Conservation (phyloP, 1,284 basidiomycete species). For the Moniliophthora roreri region DNA sequence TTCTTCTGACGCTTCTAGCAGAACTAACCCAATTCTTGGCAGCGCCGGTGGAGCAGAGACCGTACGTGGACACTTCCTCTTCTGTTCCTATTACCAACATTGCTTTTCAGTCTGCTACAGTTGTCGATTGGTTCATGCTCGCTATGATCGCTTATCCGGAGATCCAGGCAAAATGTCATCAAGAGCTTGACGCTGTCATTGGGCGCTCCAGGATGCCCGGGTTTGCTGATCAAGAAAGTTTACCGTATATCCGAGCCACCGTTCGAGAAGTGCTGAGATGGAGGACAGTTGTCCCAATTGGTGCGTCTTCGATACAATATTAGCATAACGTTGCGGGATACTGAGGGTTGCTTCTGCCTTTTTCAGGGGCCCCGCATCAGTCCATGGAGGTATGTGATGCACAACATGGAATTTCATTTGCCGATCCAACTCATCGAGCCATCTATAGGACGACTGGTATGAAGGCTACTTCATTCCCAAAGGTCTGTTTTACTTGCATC, state of each 20-base stretch:
- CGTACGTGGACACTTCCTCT: background rate
- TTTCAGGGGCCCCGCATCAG: conserved; percentile 1
- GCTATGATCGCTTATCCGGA: conserved; percentile 28
- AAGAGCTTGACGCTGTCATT: conserved; percentile 28
- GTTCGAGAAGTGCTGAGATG: conserved; percentile 18
- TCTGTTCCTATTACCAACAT: background rate
- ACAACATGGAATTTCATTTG: background rate
- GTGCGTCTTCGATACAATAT: conserved; percentile 4
- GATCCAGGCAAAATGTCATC: conserved; percentile 26
- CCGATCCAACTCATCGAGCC: too few relatives aligned
- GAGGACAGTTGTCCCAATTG: conserved; percentile 16
- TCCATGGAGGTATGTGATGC: background rate
- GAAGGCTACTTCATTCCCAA: conserved; percentile 27
- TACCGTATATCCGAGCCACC: conserved; percentile 28
- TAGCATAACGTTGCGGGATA: background rate
- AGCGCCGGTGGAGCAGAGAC: conserved; percentile 14
- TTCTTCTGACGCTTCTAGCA: background rate
- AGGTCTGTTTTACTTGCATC: background rate
- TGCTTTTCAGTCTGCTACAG: conserved; percentile 13
- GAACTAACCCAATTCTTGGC: background rate
- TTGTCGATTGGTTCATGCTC: conserved; percentile 16
- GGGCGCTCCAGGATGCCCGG: conserved; percentile 27
- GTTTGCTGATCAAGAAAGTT: conserved; percentile 24
- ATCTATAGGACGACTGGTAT: conserved; percentile 28
- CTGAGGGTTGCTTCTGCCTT: background rate